Percentiles rank a stretch among this genome's conserved stretches.
phyloP scores from a whole-genome alignment of 78 protist genomes.

The Dictyostelium discoideum region dicty_2.7 NC_007088.5:2647001-2647500 shows the following conservation, averaged over 20 bases:
- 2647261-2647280: too few relatives aligned
- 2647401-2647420: background rate
- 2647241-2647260: too few relatives aligned
- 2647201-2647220: background rate
- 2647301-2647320: background rate
- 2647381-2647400: background rate
- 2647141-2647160: constrained; percentile 1
- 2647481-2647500: background rate
- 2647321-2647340: background rate
- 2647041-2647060: background rate
- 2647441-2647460: background rate
- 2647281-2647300: background rate
- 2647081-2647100: constrained; percentile 10
- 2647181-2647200: constrained; percentile 4
- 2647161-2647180: background rate
- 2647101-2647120: constrained; percentile 26
- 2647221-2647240: background rate
- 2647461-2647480: background rate
- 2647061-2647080: background rate
- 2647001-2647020: background rate
- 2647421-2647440: background rate
- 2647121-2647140: constrained; percentile 22
- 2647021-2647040: background rate
- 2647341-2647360: constrained; percentile 21
- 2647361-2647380: constrained; percentile 15